phyloP scores from a whole-genome alignment of 768 basidiomycete genomes.

The Mycena alexandri region DNA sequence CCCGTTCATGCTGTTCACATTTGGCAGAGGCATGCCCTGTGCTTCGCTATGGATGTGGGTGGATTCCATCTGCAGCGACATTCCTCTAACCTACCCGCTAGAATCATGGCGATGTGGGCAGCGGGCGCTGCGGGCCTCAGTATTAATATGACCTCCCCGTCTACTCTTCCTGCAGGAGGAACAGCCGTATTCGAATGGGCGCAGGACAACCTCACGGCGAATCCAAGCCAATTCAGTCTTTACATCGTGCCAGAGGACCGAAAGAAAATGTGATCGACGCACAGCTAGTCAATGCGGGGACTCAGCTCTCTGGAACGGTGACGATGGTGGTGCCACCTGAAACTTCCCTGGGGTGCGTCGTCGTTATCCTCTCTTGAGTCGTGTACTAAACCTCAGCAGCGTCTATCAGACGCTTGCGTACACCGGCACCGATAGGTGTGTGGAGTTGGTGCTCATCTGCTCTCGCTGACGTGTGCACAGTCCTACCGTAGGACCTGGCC shows the following conservation, averaged over 20 bases:
- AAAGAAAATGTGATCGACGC: constrained; percentile 2
- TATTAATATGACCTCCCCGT: constrained; percentile 21
- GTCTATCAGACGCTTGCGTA: constrained; percentile 4
- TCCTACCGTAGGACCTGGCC: constrained; percentile 11
- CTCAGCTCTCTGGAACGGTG: constrained; percentile 21
- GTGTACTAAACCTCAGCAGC: neutral
- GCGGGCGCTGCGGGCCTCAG: constrained; percentile 15
- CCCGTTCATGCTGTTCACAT: neutral
- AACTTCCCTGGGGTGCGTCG: constrained; percentile 9
- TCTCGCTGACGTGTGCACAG: constrained; percentile 19
- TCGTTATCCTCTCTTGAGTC: neutral
- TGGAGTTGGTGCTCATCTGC: neutral
- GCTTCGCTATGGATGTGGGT: constrained; percentile 10
- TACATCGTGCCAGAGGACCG: constrained; percentile 9
- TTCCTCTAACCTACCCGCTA: constrained; percentile 5
- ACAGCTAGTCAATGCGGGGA: constrained; percentile 21
- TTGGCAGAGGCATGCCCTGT: constrained; percentile 19
- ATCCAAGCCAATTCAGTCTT: constrained; percentile 24
- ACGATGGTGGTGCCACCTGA: constrained; percentile 18
- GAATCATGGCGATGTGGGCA: constrained; percentile 11
- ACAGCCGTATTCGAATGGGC: constrained; percentile 19
- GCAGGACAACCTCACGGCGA: constrained; percentile 17
- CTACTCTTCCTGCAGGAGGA: constrained; percentile 14
- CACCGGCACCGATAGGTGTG: constrained; percentile 13
- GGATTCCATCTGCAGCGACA: neutral